These are phyloP conservation scores for Rossbeevera mucosa DNA, from an alignment of 768 basidiomycete genomes.

Conservation along the genomic window DNA sequence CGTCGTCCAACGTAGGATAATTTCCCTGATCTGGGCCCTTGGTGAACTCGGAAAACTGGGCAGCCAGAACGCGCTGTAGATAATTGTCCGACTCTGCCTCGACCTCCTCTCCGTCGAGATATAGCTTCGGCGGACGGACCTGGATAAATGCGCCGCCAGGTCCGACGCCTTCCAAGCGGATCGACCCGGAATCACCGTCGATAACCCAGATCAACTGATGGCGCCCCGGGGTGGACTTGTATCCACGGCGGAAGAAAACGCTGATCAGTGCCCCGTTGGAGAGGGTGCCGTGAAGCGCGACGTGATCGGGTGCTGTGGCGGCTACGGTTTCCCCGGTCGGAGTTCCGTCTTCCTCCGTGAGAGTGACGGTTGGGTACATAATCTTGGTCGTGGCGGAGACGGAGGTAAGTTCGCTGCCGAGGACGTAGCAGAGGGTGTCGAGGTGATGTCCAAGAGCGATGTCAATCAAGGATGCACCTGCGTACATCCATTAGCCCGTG, in stretches of 20 bases:
- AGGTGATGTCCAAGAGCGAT: conserved; percentile 3
- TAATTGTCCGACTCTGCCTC: conserved; percentile 1
- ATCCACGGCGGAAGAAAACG: conserved; percentile 2
- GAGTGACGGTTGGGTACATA: conserved; percentile 1
- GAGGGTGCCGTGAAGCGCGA: conserved; percentile 3
- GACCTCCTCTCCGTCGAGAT: conserved; percentile 7
- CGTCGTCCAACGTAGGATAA: conserved; percentile 9
- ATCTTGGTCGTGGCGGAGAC: conserved; percentile 3
- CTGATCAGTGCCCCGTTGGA: conserved; percentile 5
- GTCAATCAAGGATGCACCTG: conserved; percentile 3
- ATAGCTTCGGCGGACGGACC: conserved; percentile 3
- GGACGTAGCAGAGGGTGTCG: conserved; percentile 5
- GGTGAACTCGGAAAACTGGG: conserved; percentile 8
- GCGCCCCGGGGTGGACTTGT: conserved; percentile 9
- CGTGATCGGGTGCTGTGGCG: conserved; percentile 2
- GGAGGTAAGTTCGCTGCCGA: conserved; percentile 1
- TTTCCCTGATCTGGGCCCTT: conserved; percentile 5
- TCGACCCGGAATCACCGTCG: conserved; percentile 8
- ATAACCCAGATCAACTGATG: conserved; percentile 9
- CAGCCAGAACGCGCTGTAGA: background rate
- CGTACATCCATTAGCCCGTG: background rate
- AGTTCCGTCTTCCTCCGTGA: conserved; percentile 4
- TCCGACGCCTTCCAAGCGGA: conserved; percentile 3
- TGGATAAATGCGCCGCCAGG: background rate
- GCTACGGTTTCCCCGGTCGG: conserved; percentile 4